Base-by-base conservation (phyloP, 306 rosid genomes). In the Parietaria judaica region DNA sequence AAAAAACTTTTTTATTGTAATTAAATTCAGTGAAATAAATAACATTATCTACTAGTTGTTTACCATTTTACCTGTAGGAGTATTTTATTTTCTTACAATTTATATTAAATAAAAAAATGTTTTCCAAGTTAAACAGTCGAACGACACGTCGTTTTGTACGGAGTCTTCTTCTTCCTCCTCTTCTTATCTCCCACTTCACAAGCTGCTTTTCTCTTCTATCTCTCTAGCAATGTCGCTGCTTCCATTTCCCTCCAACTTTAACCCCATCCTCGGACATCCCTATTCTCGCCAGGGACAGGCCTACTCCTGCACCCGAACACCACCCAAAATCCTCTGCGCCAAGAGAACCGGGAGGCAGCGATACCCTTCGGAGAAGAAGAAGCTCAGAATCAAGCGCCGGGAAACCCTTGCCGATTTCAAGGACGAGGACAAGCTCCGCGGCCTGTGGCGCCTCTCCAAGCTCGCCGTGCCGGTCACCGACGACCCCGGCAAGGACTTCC, bases 361-460 rank as follows among this genome's bases (percentile, higher is more conserved):
- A 69, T 92, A 92, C 74, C 98, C 98, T 0, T 92, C 98, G 6
- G 96, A 92, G 86, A 88, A 86, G 81, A 92, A 82, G 88, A 81
- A 76, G 63, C 80, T 92, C 6, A 86, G 68, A 50, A 50, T 74
- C 54, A 88, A 84, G 80, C 81, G 74, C 15, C 84, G 74, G 79
- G 74, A 88, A 14, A 67, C 70, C 55, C 45, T 79, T 3, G 60
- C 68, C 1, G 69, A 62, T 36, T 67, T 84, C 4, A 66, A 70
- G 51, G 69, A 61, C 72, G 63, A 60, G 52, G 74, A 69, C 76
- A 88, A 82, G 76, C 80, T 77, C 58, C 78, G 85, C 38, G 99
- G 96, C 9, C 73, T 77, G 14, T 88, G 99, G 99, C 75, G 94
- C 71, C 78, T 92, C 13, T 86, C 78, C 72, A 86, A 84, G 76